Conservation (phyloP, 2,329 filamentous ascomycete genomes). For the Madurella fahalii region DNA sequence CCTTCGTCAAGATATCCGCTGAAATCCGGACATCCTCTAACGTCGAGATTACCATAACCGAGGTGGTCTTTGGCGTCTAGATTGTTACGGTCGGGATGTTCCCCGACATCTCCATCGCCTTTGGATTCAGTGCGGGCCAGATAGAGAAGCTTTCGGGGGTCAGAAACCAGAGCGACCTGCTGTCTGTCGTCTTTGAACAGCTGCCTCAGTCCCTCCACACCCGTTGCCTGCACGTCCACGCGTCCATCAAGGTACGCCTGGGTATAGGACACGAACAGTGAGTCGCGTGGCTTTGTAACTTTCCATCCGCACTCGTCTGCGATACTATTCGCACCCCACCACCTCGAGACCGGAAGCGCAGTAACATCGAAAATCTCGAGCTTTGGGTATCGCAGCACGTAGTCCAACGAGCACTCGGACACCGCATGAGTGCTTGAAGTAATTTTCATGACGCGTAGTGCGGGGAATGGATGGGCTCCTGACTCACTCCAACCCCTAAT, state of each 20-base stretch:
- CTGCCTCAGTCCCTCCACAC: background rate
- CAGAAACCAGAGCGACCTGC: background rate
- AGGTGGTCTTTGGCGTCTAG: background rate
- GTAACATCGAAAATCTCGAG: conserved; percentile 39
- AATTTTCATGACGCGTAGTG: conserved; percentile 44
- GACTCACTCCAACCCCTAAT: conserved; percentile 43
- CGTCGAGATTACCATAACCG: background rate
- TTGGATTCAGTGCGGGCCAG: background rate
- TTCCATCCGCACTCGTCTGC: background rate
- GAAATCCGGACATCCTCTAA: too few species aligned
- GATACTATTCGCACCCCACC: background rate
- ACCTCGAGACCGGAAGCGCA: background rate
- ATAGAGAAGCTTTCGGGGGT: background rate
- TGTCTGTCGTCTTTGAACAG: conserved; percentile 2
- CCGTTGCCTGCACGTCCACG: background rate
- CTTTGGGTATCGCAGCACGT: conserved; percentile 40
- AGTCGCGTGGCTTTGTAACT: background rate
- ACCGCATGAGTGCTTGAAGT: conserved; percentile 21
- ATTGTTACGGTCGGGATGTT: background rate
- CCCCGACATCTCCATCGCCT: background rate
- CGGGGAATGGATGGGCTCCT: conserved; percentile 39
- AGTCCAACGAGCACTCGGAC: conserved; percentile 39
- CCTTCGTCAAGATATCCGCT: background rate
- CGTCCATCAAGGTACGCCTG: conserved; percentile 1
- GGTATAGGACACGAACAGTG: conserved; percentile 6